Base-by-base conservation (phyloP, 495 filamentous ascomycete genomes). In the Rostrohypoxylon terebratum region DNA sequence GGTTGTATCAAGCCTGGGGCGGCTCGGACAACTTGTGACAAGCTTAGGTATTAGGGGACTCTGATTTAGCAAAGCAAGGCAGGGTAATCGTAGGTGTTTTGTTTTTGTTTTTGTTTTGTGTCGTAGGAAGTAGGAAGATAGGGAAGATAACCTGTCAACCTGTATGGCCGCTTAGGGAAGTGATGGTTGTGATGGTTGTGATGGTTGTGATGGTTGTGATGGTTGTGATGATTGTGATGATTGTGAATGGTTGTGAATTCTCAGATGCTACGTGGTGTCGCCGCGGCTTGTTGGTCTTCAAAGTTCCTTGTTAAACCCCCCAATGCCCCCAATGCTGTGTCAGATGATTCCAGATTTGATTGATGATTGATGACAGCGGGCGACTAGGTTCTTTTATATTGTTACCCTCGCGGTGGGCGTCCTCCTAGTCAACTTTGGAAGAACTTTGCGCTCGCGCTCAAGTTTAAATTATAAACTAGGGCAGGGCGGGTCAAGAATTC, bases 281-380 rank as follows among this genome's bases (percentile, higher is more conserved):
- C 66, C 16, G 33, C 51, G 53, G 53, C 36, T 58, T 36, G 42
- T 47, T 54, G 54, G 16, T 53, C 14, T 40, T 40, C 36, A 38
- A 38, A 10, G 9, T 42, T 42, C 42, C 16, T 45, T 45, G 16
- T 54, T 54, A n/a, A n/a, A n/a, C n/a, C 60, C 45, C 36, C 14
- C 38, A 42, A 38, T 38, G 34, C 60, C 45, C 36, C 14, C 38
- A 42, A 38, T 38, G 34, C 11, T 8, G 57, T 57, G 71, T 73
- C 71, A 73, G 66, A 69, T 59, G 55, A 59, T 59, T 59, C 34
- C 20, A 42, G 34, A 59, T 42, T 50, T 69, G 71, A 68, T 73
- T 73, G 70, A 72, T 45, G 54, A 44, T 8, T 10, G 10, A 31
- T 4, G 28, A 28, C n/a, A 14, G 51, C 16, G 7, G 4, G 13